Base-by-base conservation (phyloP, 2,329 filamentous ascomycete genomes). In the Macrophomina tecta region DNA sequence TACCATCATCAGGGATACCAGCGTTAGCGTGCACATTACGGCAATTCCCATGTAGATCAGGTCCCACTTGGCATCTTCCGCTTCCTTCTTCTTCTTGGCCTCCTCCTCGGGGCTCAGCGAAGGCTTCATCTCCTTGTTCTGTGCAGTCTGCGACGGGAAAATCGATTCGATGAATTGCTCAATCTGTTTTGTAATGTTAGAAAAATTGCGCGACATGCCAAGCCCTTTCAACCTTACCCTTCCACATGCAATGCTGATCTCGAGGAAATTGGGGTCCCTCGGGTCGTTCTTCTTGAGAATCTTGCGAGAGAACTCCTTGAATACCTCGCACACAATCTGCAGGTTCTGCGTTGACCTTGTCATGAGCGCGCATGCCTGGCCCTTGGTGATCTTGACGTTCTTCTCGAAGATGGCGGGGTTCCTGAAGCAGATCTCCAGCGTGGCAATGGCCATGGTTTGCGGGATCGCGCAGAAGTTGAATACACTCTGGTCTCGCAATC, bases 401-500 rank as follows among this genome's bases (percentile, higher is more conserved):
- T 86, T 89, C 76, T 94, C 81, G 77, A 97, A 96, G 67, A 99
- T 89, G 68, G 85, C 85, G 28, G 92, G 91, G 80, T 99, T 99
- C 74, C 91, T 90, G 87, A 98, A 99, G 73, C 94, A 91, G 18
- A 93, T 83, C 72, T 97, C 94, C 49, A 98, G 82, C 0, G 94
- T 98, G 8, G 95, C 94, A 77, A 99, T 97, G 64, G 94, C 95
- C 95, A 99, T 99, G 70, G 89, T 85, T 80, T 99, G 95, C 2
- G 95, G 95, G 70, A 99, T 99, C 66, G 94, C 94, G 56, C 93
- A 93, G 79, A 99, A 99, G 85, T 99, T 99, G 88, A 99, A 99
- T 32, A 97, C 93, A 76, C 93, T 97, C 82, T 99, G 95, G 76
- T 99, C 95, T 71, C 90, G 90, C 70, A 99, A 88, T 55, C 92